Evolutionary conservation across 1,284 basidiomycete genomes (phyloP).

Genomic region (Xerocomus amazonicus): DNA sequence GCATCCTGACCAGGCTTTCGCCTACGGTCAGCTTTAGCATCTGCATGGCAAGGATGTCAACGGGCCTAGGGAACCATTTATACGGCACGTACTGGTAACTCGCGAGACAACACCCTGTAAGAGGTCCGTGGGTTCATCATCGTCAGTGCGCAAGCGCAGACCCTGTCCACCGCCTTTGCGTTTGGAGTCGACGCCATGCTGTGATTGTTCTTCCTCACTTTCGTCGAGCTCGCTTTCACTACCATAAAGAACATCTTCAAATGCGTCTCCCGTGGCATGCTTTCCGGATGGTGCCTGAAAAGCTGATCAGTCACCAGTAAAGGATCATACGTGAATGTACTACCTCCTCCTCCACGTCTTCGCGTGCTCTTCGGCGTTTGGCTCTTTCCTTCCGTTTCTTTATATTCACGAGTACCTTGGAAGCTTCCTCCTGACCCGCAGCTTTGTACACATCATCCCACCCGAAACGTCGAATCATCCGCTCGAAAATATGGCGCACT

Average conservation of each 20-base stretch:
- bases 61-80: background rate
- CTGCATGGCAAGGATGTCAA: conserved; percentile 36
- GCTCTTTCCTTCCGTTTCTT: conserved; percentile 74
- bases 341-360: conserved; percentile 49
- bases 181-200: conserved; percentile 33
- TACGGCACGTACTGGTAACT: conserved; percentile 61
- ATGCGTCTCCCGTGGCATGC: conserved; percentile 75
- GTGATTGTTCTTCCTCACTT: conserved; percentile 55
- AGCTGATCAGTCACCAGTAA: conserved; percentile 6
- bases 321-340: conserved; percentile 1
- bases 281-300: conserved; percentile 41
- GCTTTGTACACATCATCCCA: conserved; percentile 80
- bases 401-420: conserved; percentile 54
- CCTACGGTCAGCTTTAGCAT: conserved; percentile 48
- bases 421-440: conserved; percentile 72
- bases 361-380: conserved; percentile 66
- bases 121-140: conserved; percentile 95
- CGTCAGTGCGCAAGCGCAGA: conserved; percentile 78
- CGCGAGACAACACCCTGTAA: conserved; percentile 79
- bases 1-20: conserved; percentile 87
- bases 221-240: conserved; percentile 84
- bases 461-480: conserved; percentile 89
- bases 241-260: conserved; percentile 94
- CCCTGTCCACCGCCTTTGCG: conserved; percentile 40
- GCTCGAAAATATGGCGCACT: conserved; percentile 95